Conservation (phyloP, 1,139 yeast genomes). For the Taiozyma onychis region DNA sequence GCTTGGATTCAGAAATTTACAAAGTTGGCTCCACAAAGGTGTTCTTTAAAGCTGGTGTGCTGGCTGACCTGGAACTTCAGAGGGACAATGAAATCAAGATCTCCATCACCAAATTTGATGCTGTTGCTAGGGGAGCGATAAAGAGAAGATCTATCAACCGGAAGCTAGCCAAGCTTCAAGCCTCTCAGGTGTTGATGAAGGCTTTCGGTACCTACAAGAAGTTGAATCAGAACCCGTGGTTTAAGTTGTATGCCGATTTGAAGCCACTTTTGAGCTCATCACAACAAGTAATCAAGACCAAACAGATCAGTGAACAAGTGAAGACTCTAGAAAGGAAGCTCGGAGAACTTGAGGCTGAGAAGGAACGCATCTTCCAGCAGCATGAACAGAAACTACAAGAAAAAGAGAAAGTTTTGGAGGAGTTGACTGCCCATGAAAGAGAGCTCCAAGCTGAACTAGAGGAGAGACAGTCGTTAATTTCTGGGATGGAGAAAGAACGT, state of each 20-base stretch:
- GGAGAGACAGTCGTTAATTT: slow-evolving; percentile 30
- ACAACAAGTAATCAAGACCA: slow-evolving; percentile 49
- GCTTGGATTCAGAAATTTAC: slow-evolving; percentile 58
- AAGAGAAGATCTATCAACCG: slow-evolving; percentile 48
- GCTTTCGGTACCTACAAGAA: slow-evolving; percentile 53
- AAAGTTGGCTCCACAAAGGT: slow-evolving; percentile 78
- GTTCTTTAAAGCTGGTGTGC: slow-evolving; percentile 90
- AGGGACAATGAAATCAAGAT: slow-evolving; percentile 61
- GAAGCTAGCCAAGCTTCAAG: slow-evolving; percentile 56
- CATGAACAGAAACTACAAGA: slow-evolving; percentile 33
- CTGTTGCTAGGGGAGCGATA: slow-evolving; percentile 59
- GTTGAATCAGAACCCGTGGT: slow-evolving; percentile 72
- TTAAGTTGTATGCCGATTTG: slow-evolving; percentile 60
- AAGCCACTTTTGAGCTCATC: slow-evolving; percentile 76
- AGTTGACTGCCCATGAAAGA: slow-evolving; percentile 34
- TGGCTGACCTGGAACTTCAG: slow-evolving; percentile 77
- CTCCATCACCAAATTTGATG: slow-evolving; percentile 58
- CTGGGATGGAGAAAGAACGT: slow-evolving; percentile 32
- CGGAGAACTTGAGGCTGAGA: slow-evolving; percentile 29
- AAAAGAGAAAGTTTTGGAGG: slow-evolving; percentile 38
- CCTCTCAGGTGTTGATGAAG: slow-evolving; percentile 62
- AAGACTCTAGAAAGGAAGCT: slow-evolving; percentile 43
- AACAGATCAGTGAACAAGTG: slow-evolving; percentile 53
- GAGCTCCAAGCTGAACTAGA: slow-evolving; percentile 34
- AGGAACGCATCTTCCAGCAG: slow-evolving; percentile 24